Conservation (phyloP, 345 rosid genomes). For the Adansonia digitata region DNA sequence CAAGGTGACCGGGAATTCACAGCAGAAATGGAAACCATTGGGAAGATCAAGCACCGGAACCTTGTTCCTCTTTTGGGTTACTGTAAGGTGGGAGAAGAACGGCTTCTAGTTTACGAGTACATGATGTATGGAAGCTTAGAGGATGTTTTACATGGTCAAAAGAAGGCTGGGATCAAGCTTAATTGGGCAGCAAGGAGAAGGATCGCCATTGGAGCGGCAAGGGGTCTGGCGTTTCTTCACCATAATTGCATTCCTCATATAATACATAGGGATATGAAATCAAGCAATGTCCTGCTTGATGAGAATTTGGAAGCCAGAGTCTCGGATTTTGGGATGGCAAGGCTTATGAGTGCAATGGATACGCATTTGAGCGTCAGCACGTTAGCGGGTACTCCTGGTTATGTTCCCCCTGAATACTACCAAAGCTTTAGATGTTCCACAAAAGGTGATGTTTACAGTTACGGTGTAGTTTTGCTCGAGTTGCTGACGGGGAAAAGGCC, state of each 20-base stretch:
- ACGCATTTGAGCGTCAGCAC: slow-evolving; percentile 97
- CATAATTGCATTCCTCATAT: slow-evolving; percentile 84
- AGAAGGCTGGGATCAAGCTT: slow-evolving; percentile 60
- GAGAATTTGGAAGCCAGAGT: slow-evolving; percentile 88
- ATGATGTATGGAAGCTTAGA: slow-evolving; percentile 94
- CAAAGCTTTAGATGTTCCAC: slow-evolving; percentile 87
- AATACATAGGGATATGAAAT: slow-evolving; percentile 97
- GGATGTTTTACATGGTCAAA: slow-evolving; percentile 69
- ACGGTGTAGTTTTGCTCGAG: slow-evolving; percentile 92
- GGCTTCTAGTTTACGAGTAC: slow-evolving; percentile 91
- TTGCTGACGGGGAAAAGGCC: slow-evolving; percentile 86
- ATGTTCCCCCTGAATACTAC: slow-evolving; percentile 96
- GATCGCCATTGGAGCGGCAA: slow-evolving; percentile 87
- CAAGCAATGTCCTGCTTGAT: slow-evolving; percentile 87
- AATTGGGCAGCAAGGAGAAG: slow-evolving; percentile 81
- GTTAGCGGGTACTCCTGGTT: slow-evolving; percentile 93
- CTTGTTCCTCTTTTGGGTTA: slow-evolving; percentile 91
- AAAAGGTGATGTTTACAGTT: slow-evolving; percentile 92
- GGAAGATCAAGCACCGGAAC: slow-evolving; percentile 90
- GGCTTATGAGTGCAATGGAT: slow-evolving; percentile 83
- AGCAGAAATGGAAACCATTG: slow-evolving; percentile 97
- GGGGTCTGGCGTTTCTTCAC: slow-evolving; percentile 86
- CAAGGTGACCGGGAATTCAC: slow-evolving; percentile 95
- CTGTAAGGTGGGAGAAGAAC: slow-evolving; percentile 85
- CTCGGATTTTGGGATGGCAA: slow-evolving; percentile 97